A percentile compares a stretch with the other conserved stretches of the same genome.
These are phyloP conservation scores for Friedmanniomyces simplex DNA, from an alignment of 495 filamentous ascomycete species.

Conservation along the genomic window DNA sequence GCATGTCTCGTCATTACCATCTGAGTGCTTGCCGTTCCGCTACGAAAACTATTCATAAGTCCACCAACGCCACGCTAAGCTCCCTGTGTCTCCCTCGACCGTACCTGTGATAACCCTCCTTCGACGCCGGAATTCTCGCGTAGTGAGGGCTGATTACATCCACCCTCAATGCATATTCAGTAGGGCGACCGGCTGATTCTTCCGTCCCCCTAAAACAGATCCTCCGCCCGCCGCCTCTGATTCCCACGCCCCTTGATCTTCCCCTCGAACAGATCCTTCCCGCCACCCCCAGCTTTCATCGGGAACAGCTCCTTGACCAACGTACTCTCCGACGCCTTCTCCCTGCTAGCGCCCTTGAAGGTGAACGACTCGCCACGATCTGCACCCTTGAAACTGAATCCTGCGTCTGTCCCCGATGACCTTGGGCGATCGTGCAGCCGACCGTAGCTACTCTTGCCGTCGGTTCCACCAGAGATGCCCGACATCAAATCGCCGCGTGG, in stretches of 20 bases:
- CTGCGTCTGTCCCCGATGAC: not conserved
- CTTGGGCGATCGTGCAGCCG: conserved; percentile 4
- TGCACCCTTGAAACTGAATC: conserved; percentile 24
- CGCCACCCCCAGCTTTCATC: conserved; percentile 19
- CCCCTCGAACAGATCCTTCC: conserved; percentile 24
- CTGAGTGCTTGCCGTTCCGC: too few relatives aligned
- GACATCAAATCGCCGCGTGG: conserved; percentile 14
- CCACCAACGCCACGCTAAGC: not conserved
- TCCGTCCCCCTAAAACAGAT: conserved; percentile 2
- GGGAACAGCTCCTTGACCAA: conserved; percentile 24
- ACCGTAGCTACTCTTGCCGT: too few relatives aligned
- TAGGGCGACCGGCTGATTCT: not conserved
- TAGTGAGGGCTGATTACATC: too few relatives aligned
- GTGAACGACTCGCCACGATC: conserved; percentile 9
- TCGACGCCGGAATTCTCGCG: too few relatives aligned
- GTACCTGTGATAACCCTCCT: too few relatives aligned
- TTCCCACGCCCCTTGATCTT: conserved; percentile 25
- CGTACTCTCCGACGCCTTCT: not conserved
- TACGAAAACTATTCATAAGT: too few relatives aligned
- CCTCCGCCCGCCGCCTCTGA: conserved; percentile 11
- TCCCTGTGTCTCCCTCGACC: not conserved
- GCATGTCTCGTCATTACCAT: too few relatives aligned
- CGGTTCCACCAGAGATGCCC: conserved; percentile 7
- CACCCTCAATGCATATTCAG: too few relatives aligned
- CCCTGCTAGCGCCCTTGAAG: conserved; percentile 20